Base-by-base conservation (phyloP, 2,329 filamentous ascomycete genomes). In the Raffaelea arxii region DNA sequence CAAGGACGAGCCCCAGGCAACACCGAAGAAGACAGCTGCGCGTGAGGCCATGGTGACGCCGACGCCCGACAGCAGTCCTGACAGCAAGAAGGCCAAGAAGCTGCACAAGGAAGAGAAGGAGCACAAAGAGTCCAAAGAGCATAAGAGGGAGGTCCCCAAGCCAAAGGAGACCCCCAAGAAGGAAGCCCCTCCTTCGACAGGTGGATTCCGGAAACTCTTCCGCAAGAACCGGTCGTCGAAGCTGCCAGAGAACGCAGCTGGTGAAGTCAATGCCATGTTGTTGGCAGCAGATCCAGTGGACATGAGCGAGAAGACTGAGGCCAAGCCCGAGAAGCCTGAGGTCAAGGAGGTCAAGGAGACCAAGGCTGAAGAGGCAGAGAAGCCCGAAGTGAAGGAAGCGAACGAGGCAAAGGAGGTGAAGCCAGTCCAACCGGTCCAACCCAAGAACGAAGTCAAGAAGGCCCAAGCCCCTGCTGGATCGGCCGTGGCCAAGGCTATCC, bases 161-260 rank as follows among this genome's bases (percentile, higher is more conserved):
- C 30, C 24, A 2, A 23, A n/a, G n/a, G n/a, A n/a, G n/a, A n/a
- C n/a, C n/a, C n/a, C n/a, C n/a, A n/a, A 36, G 32, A 36, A 36
- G 32, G 32, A 36, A 10, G 32, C 32, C 6, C 32, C 51, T 23
- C 5, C 39, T 25, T 35, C 51, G 2, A 35, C 59, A 36, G 67
- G 68, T 25, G 77, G 78, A 16, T 71, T 86, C 54, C 75, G 75
- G 51, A 84, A 82, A 62, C 67, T 86, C 37, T 85, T 86, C 56
- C 75, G 78, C 54, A 83, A 78, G 64, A 80, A 80, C 56, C 69
- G 74, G 49, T 58, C 65, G 49, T 81, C 73, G 30, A 83, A 75
- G 62, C 56, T 74, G 21, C 72, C 71, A 7, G 74, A 78, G 1
- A 72, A 74, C 49, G 71, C 75, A 32, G 67, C 67, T 47, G 64